A percentile compares a stretch with the other conserved stretches of the same genome.
Conservation (phyloP, 495 filamentous ascomycete species). For the Friedmanniomyces endolithicus region DNA sequence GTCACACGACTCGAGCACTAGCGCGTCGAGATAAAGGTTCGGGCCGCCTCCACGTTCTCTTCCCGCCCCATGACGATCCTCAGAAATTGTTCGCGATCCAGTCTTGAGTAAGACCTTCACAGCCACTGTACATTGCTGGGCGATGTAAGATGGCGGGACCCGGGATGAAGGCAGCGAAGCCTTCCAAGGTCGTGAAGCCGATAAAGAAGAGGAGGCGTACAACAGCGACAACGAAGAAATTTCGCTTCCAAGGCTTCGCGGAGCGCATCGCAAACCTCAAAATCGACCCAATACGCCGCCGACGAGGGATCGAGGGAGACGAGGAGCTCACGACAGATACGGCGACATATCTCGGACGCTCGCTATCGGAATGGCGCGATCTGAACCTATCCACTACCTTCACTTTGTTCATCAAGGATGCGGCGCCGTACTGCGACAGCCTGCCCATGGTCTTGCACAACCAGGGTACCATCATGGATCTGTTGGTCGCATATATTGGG, state of each 20-base stretch:
- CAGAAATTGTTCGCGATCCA: neutral
- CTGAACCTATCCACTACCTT: conserved; percentile 78
- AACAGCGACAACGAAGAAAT: conserved; percentile 64
- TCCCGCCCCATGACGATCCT: neutral
- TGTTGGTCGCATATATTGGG: conserved; percentile 66
- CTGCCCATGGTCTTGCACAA: conserved; percentile 84
- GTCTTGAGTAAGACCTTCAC: neutral
- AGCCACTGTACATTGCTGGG: neutral
- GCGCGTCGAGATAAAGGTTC: neutral
- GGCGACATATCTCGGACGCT: conserved; percentile 65
- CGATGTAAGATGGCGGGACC: conserved; percentile 28
- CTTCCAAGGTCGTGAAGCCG: conserved; percentile 45
- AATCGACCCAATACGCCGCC: conserved; percentile 81
- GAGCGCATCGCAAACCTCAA: conserved; percentile 84
- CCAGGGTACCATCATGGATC: conserved; percentile 66
- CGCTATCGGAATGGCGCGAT: conserved; percentile 78
- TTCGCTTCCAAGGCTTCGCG: conserved; percentile 86
- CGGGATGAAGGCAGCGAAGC: conserved; percentile 52
- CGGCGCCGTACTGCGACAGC: conserved; percentile 68
- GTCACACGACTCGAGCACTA: neutral
- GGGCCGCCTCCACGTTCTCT: neutral
- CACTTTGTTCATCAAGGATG: conserved; percentile 56
- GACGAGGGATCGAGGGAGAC: conserved; percentile 70
- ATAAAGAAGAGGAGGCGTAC: conserved; percentile 31
- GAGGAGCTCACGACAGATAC: conserved; percentile 48